Evolutionary conservation across 257 asterid genomes (phyloP), one percentile per base, ranked within the genome.

Genomic region (Scutellaria barbata): DNA sequence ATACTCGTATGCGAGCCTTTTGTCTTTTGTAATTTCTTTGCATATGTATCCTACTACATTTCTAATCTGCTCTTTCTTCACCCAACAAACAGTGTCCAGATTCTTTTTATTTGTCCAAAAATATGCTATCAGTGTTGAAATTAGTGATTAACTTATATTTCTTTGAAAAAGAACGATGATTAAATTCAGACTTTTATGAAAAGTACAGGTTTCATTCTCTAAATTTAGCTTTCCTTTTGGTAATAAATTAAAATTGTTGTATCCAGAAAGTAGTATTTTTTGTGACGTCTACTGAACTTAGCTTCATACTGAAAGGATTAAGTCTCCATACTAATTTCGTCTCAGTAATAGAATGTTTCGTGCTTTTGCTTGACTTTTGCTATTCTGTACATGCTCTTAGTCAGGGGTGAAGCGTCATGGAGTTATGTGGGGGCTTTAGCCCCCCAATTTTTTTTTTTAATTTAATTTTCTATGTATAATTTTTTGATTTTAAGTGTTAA

Each of bases 11-110:
- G 9, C 14, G 16, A 43, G 25, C 40, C 30, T 48, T 40, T 41
- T 30, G 4, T n/a, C 17, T 50, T 33, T 42, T 2, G 35, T 10
- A 56, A 7, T 18, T 12, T 75, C 35, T 18, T 54, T 50, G 35
- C 66, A 12, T 55, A 62, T 39, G 25, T 20, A 53, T 58, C 58
- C 46, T 39, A 11, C 63, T 13, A 5, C 12, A 52, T 35, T 66
- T 58, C 14, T 33, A 22, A 35, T 18, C 35, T 72, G 69, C 39
- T 73, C 71, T 12, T 40, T 7, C 10, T 53, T 39, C 62, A 40
- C 6, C 48, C 47, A 0, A 3, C 56, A 47, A 33, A 59, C 6
- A 30, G 14, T 30, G 11, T 46, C 43, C 9, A 48, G 13, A n/a
- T 8, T 35, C 6, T 16, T 22, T 22, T 22, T 22, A 22, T 22